A percentile compares a stretch with the other conserved stretches of the same genome.
phyloP scores from a whole-genome alignment of 2,329 filamentous ascomycete species.

The Colletotrichum truncatum region DNA sequence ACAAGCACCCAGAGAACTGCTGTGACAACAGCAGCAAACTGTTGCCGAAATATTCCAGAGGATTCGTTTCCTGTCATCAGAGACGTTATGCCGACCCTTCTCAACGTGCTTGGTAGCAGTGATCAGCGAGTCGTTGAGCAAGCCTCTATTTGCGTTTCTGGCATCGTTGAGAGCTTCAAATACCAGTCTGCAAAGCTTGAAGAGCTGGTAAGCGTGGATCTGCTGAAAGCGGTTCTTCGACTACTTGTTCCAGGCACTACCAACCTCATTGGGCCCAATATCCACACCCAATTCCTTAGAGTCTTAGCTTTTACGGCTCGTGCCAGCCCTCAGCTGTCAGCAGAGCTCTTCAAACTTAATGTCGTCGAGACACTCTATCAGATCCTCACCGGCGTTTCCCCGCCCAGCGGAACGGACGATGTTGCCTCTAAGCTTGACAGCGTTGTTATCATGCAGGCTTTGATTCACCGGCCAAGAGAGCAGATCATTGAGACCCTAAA shows the following conservation, averaged over 20 bases:
- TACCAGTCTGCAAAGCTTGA: conserved; percentile 88
- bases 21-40: conserved; percentile 97
- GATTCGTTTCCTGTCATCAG: conserved; percentile 92
- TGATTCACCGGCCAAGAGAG: conserved; percentile 94
- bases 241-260: conserved; percentile 93
- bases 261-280: conserved; percentile 91
- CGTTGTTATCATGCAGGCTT: conserved; percentile 97
- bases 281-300: conserved; percentile 95
- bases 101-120: conserved; percentile 89
- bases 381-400: conserved; percentile 94
- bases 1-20: conserved; percentile 97
- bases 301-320: conserved; percentile 91
- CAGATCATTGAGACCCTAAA: conserved; percentile 98
- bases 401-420: conserved; percentile 80
- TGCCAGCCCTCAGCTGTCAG: conserved; percentile 86
- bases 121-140: conserved; percentile 98
- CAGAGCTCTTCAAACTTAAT: conserved; percentile 93
- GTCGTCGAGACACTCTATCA: conserved; percentile 98
- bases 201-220: conserved; percentile 87
- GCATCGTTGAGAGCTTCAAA: conserved; percentile 97
- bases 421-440: conserved; percentile 90
- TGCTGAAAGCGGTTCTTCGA: conserved; percentile 85
- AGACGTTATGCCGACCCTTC: conserved; percentile 95
- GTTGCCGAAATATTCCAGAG: conserved; percentile 94
- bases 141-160: conserved; percentile 92